Evolutionary conservation across 805 yeast species (phyloP), one percentile per base, ranked within the genome.

Genomic region (Ascoidea tarda): DNA sequence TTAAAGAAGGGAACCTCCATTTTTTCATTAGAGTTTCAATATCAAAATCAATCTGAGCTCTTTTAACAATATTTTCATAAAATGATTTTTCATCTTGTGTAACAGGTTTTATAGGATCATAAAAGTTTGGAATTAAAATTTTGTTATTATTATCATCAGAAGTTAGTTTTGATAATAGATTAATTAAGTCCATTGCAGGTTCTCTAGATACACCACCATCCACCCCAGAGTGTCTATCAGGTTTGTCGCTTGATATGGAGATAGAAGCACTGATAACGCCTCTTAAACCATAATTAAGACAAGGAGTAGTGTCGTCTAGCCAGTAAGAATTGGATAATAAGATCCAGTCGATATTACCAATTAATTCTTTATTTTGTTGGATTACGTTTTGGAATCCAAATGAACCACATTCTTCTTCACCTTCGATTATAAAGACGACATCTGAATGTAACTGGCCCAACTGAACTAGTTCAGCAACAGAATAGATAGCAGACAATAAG

Each of bases 321-420:
- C 99, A 93, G 62, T 89, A 88, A 4, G 96, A 87, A 62, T 93
- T 91, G 57, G 96, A 84, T 58, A 91, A 73, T 56, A 91, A 67
- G 47, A 91, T 81, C 95, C 96, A 90, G 68, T 91, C 97, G 53
- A 93, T 79, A 6, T 75, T 70, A 1, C 90, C 90, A 59, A 90
- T 79, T 5, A 77, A 55, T 1, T 65, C 65, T 53, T 73, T 70
- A 60, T 82, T 68, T 38, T 72, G 63, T 32, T 62, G 60, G n/a
- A 91, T 76, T 0, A 84, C 81, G 4, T 79, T 74, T 59, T 81
- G 81, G 63, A 91, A 88, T 0, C 97, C 96, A 59, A 76, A 77
- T 0, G 96, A 87, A 0, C 97, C 98, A 53, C 87, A 77, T 65
- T 91, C 99, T 66, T 93, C 99, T 65, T 89, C 96, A 48, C 99